Base-by-base conservation (phyloP, 2,329 filamentous ascomycete genomes). In the Cercospora beticola region DNA sequence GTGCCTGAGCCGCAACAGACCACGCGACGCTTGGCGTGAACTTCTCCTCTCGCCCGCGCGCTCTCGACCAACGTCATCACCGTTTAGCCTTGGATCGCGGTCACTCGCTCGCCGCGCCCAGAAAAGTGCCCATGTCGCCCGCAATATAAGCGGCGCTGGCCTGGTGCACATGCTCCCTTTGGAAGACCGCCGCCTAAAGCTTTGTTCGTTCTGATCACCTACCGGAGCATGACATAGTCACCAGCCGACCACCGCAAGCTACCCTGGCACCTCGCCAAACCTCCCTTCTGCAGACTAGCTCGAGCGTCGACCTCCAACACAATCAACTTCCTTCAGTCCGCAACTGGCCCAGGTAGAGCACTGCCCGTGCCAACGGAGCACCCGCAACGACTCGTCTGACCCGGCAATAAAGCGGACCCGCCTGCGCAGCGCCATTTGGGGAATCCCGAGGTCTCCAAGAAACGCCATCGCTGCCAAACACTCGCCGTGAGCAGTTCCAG, bases 321-420 rank as follows among this genome's bases (percentile, higher is more conserved):
- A 56, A 21, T 54, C 64, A 23, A 62, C 71, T 71, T 75, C 73
- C 74, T 68, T 70, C 73, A 69, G 72, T 72, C 74, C 74, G 74
- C 54, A 61, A 30, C 58, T 31, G 64, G 46, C 6, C 33, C 33
- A 16, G 33, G 33, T 6, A 40, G 33, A 40, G 33, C 14, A n/a
- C 33, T 40, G 33, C 33, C 33, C 62, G 67, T 58, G 16, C 57
- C 56, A 49, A 57, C 66, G 66, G 62, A 65, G 54, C 28, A 36
- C 62, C 23, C 54, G 23, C 31, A 31, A 36, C 26, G 21, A 26
- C 61, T 68, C 40, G 30, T 65, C 30, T 23, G 33, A 56, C 46
- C 70, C 18, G 59, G 56, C 62, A 58, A 30, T 16, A 18, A 21
- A 28, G 62, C 26, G 64, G 23, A 43, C 21, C 64, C 64, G 52